Base-by-base conservation (phyloP, 2,329 filamentous ascomycete genomes). In the Botrytis elliptica region DNA sequence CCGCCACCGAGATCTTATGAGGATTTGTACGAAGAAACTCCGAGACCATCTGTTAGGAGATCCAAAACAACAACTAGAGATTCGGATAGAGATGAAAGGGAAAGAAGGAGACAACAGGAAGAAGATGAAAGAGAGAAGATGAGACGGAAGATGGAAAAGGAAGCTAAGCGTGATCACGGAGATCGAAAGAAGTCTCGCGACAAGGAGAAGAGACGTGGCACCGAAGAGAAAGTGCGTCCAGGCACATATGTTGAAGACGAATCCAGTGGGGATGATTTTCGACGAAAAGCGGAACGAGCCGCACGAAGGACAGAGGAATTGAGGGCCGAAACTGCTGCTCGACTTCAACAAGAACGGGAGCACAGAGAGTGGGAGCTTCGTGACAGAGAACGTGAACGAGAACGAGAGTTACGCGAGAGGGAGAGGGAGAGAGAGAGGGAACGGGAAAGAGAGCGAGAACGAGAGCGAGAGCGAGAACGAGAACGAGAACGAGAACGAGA, bases 11-110 rank as follows among this genome's bases (percentile, higher is more conserved):
- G 76, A 75, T 86, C 86, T 14, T 88, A 83, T 75, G 87, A 88
- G 25, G 85, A 88, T 38, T 84, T 85, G 16, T 87, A 86, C 74
- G 86, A 89, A 38, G 82, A 85, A 10, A 78, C 80, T 22, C 81
- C 80, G 25, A 75, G 78, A 73, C 73, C 76, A 59, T 78, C 85
- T 77, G 36, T 71, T 75, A 59, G 81, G 83, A 79, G 80, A 55
- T 82, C 78, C 77, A 79, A 73, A 64, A 49, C 75, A 49, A 70
- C 78, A 20, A 71, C 75, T 36, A 77, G 80, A 55, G 81, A 81
- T 20, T n/a, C 70, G 22, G 70, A 72, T 22, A 72, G 46, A n/a
- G 81, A 82, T 29, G 80, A 83, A 7, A 79, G 79, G 20, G 79
- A 82, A 40, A 79, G 78, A 70, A 64, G 70, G 79, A 81, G 64